phyloP scores from a whole-genome alignment of 768 basidiomycete species.

The Asterophora lycoperdoides region DNA sequence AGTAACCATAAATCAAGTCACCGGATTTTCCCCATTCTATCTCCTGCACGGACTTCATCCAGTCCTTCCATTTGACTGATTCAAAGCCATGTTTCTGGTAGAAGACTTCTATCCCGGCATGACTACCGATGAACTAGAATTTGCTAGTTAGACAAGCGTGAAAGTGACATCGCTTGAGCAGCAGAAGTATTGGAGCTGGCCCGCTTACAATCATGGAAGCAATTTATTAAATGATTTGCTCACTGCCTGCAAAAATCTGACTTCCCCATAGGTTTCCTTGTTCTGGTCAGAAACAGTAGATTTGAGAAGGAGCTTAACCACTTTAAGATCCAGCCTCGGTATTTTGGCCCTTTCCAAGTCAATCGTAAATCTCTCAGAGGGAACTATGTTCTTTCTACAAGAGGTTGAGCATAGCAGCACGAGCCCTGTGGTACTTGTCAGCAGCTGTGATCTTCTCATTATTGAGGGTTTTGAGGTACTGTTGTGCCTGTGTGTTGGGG shows the following conservation, averaged over 20 bases:
- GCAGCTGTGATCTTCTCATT: too few species aligned
- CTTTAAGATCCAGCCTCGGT: background rate
- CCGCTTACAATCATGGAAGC: background rate
- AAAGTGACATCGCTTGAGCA: background rate
- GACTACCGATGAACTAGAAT: too few species aligned
- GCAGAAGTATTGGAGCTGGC: background rate
- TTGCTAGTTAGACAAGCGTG: too few species aligned
- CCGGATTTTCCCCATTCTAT: slow-evolving; percentile 19
- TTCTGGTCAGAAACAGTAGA: background rate
- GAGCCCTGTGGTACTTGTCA: too few species aligned
- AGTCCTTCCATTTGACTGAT: slow-evolving; percentile 23
- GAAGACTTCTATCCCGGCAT: background rate
- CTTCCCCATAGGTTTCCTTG: background rate
- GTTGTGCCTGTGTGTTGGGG: too few species aligned
- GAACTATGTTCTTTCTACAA: background rate
- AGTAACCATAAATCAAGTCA: slow-evolving; percentile 11
- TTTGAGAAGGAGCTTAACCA: background rate
- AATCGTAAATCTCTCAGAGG: background rate
- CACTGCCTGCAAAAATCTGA: background rate
- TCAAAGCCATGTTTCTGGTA: slow-evolving; percentile 25
- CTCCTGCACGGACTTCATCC: slow-evolving; percentile 19
- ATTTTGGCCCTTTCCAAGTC: background rate
- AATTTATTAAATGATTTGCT: background rate
- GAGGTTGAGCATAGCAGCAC: too few species aligned
- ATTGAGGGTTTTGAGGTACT: too few species aligned